Percentiles rank a stretch among this genome's conserved stretches.
Conservation (phyloP, 139 green algal genomes). For the Coelastrella sp. region DNA sequence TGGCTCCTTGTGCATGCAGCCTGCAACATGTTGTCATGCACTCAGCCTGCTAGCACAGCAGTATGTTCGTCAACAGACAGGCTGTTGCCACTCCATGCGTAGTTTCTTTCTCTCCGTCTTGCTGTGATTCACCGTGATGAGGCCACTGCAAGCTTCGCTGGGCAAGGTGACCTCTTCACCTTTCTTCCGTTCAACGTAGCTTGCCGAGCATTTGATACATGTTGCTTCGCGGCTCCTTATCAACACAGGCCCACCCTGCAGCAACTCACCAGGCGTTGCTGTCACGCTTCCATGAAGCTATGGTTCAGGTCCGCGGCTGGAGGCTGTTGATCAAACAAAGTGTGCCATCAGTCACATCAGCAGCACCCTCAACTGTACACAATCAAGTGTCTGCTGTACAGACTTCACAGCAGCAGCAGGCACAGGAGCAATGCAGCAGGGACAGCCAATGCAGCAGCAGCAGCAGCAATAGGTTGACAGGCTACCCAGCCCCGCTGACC, state of each 20-base stretch:
- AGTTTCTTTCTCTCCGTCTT: no score
- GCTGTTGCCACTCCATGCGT: no score
- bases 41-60: no score
- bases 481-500: constrained; percentile 6
- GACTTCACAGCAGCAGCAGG: background rate
- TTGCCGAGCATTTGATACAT: background rate
- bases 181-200: no score
- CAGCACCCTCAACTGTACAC: background rate
- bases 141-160: no score
- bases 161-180: no score
- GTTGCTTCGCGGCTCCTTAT: background rate
- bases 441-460: constrained; percentile 5
- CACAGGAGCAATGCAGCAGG: background rate
- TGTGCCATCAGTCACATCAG: no score
- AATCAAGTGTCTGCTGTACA: background rate
- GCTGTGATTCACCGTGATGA: no score
- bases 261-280: constrained; percentile 27
- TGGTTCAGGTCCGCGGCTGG: constrained; percentile 2
- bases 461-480: background rate
- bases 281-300: constrained; percentile 16
- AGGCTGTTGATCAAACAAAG: background rate
- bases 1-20: background rate
- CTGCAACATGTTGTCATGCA: background rate
- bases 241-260: background rate
- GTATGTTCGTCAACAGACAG: no score